These are phyloP conservation scores for Prinsepia uniflora DNA, from an alignment of 306 rosid genomes.

Conservation along the genomic window DNA sequence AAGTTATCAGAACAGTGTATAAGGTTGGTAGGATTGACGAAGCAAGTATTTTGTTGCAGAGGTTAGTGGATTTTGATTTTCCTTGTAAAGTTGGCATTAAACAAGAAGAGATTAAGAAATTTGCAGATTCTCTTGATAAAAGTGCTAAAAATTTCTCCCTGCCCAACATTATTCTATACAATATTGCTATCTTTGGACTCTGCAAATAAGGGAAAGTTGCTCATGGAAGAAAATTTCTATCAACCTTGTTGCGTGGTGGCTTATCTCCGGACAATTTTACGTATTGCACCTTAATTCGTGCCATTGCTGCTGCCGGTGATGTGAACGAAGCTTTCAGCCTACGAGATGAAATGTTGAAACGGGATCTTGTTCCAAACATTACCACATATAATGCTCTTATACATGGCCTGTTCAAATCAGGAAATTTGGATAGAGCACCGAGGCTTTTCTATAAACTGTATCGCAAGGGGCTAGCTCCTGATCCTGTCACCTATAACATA, in stretches of 20 bases:
- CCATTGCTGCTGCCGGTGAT: conserved; percentile 55
- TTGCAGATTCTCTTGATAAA: conserved; percentile 53
- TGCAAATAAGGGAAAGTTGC: conserved; percentile 66
- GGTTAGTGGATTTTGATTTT: conserved; percentile 52
- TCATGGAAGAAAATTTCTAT: conserved; percentile 57
- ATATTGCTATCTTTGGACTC: conserved; percentile 70
- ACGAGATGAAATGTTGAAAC: conserved; percentile 65
- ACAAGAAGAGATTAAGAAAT: conserved; percentile 41
- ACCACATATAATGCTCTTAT: conserved; percentile 64
- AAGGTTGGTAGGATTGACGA: conserved; percentile 54
- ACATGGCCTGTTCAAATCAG: conserved; percentile 69
- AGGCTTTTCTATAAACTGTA: conserved; percentile 70
- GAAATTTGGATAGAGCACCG: conserved; percentile 64
- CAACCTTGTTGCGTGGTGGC: conserved; percentile 47
- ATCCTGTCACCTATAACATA: conserved; percentile 62
- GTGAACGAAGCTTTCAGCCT: conserved; percentile 68
- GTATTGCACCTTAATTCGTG: conserved; percentile 71
- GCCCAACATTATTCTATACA: conserved; percentile 50
- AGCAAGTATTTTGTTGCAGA: conserved; percentile 63
- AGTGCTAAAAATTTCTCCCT: conserved; percentile 35
- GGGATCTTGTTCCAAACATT: conserved; percentile 68
- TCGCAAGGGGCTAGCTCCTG: conserved; percentile 65
- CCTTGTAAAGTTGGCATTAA: conserved; percentile 23
- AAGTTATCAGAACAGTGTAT: conserved; percentile 69
- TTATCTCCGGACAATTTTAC: conserved; percentile 80